Conservation (phyloP, 352 stramenopile species). For the Elongisporangium prolatum region DNA sequence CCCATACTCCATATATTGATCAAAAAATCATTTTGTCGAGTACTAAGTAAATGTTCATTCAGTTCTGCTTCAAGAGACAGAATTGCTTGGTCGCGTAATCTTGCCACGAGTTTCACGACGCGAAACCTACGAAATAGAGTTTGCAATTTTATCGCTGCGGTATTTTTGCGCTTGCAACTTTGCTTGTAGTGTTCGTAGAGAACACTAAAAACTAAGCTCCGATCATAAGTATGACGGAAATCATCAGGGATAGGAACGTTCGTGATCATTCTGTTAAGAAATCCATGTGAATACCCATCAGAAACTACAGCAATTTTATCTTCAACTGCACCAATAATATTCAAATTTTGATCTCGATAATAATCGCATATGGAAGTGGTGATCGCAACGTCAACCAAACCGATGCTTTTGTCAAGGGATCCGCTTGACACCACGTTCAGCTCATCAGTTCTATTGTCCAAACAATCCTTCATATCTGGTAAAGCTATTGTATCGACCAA, state of each 20-base stretch:
- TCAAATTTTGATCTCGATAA: not conserved
- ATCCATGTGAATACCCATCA: too few species aligned
- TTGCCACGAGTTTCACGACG: not conserved
- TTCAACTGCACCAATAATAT: not conserved
- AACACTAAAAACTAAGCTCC: not conserved
- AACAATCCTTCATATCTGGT: not conserved
- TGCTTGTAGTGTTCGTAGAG: not conserved
- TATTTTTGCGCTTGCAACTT: not conserved
- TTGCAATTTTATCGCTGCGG: not conserved
- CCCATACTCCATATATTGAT: not conserved
- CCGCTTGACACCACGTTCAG: not conserved
- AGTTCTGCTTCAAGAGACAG: not conserved
- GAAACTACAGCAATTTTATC: not conserved
- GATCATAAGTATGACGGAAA: not conserved
- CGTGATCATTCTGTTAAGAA: not conserved
- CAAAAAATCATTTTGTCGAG: not conserved
- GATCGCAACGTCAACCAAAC: not conserved
- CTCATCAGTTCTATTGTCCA: not conserved
- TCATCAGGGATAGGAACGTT: not conserved
- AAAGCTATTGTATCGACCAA: not conserved
- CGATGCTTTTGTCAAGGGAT: not conserved
- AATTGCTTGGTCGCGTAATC: not conserved
- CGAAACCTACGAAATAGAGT: not conserved
- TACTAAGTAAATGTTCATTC: not conserved
- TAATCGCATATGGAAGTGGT: not conserved